Evolutionary conservation across 768 basidiomycete genomes (phyloP), one percentile per base, ranked within the genome.

Genomic region (Pleurotus salmoneostramineus): DNA sequence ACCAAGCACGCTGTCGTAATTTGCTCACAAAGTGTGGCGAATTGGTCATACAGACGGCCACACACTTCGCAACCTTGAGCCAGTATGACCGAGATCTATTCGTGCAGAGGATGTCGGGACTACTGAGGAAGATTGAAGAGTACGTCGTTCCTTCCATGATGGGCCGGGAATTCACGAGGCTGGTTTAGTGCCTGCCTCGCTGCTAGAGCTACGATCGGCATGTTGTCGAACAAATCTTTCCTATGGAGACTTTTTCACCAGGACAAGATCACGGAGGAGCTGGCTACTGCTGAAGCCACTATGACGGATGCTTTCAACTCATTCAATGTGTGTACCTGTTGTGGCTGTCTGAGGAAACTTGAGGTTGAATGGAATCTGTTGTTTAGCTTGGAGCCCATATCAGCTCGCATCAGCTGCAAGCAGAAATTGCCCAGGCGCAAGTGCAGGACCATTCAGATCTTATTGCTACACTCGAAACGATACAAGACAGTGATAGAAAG

Each of bases 191-290:
- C 57, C 14, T 65, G 64, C 42, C 42, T 60, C 7, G 50, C 60
- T 10, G 55, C 61, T 5, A 44, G 49, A 17, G 51, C 60, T 43
- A 56, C 59, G 2, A 50, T 65, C 5, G 48, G 14, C 21, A 61
- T 49, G 11, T 47, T 65, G 7, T 47, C 63, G 3, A 50, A 57
- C 5, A 62, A 60, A 47, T 48, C 58, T 14, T 58, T 65, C 40
- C 61, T 59, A 10, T 65, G 64, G 64, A 56, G 64, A 8, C 56
- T 65, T 27, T 32, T 65, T n/a, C 54, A 64, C 48, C 63, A 62
- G 33, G 61, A 57, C 37, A 57, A 56, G 35, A 59, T 63, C 36
- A 58, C 58, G 44, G 55, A 58, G 42, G 56, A 48, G 15, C 43
- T 65, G 12, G 37, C 47, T 11, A 56, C 56, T 15, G 63, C 63